phyloP scores from a whole-genome alignment of 495 filamentous ascomycete species.

The Glarea lozoyensis region DNA sequence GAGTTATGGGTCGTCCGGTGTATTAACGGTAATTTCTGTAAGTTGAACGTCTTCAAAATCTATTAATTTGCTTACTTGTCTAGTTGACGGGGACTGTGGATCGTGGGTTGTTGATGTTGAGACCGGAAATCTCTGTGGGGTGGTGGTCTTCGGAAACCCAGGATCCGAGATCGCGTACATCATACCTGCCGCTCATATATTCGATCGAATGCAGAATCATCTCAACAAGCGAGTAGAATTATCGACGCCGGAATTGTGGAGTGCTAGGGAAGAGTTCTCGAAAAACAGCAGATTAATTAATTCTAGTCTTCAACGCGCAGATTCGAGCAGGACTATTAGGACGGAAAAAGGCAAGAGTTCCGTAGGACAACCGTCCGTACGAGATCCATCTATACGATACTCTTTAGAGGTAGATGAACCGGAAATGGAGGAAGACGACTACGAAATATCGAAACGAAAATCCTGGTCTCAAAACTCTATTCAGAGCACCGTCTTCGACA shows the following conservation, averaged over 20 bases:
- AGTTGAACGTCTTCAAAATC: background rate
- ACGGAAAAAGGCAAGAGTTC: background rate
- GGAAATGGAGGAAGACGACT: background rate
- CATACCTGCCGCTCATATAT: constrained; percentile 10
- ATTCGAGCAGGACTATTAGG: background rate
- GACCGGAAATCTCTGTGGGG: constrained; percentile 18
- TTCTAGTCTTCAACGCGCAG: background rate
- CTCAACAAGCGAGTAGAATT: background rate
- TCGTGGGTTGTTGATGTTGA: constrained; percentile 18
- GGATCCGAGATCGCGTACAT: constrained; percentile 20
- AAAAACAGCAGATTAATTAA: background rate
- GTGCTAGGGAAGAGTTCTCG: background rate
- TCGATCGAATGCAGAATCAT: constrained; percentile 1
- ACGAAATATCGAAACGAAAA: background rate
- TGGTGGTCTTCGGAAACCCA: constrained; percentile 18
- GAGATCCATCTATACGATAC: background rate
- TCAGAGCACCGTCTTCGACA: constrained; percentile 2
- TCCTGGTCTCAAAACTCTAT: constrained; percentile 3
- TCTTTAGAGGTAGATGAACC: no score
- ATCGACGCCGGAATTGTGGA: background rate
- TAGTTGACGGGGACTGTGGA: constrained; percentile 20
- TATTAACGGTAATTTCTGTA: constrained; percentile 1
- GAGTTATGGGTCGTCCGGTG: constrained; percentile 1
- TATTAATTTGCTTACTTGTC: background rate
- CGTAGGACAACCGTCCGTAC: background rate